Evolutionary conservation across 106 monocot species (phyloP), one percentile per base, ranked within the genome.

Genomic region (Allium cepa): DNA sequence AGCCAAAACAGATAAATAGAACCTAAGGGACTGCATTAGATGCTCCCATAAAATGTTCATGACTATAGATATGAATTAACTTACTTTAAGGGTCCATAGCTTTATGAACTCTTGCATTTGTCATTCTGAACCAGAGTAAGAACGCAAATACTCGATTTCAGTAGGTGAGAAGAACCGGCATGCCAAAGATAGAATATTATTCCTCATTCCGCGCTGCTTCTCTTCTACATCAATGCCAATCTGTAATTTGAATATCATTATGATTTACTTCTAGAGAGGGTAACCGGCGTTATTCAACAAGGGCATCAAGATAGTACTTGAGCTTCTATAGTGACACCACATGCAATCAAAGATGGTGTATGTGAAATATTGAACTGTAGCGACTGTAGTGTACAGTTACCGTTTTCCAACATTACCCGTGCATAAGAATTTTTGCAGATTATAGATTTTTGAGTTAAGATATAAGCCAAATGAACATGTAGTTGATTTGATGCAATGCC

Each of bases 281-380:
- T 55, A 15, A 0, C 11, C 15, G 36, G 36, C 36, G 5, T 36
- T 36, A 36, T 36, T 36, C 36, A 46, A 58, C 57, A 60, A 57
- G 48, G 46, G 64, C 46, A 60, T 11, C 9, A 17, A 64, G 17
- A 53, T 12, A 52, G 17, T 84, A 97, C 97, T 11, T 73, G 80
- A 46, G 68, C 56, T 62, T 79, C 78, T 18, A 75, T 10, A 15
- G 97, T 70, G 47, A 97, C 71, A 50, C 84, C 88, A 77, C 97
- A 92, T 2, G 92, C 87, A 75, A 97, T 86, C 78, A 97, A 75
- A 36, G 97, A 87, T 67, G 92, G 84, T 66, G 92, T 79, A 69
- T 97, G 97, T 58, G 97, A 97, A 82, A 97, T 57, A 81, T 86
- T 97, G 59, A 97, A 97, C 60, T 84, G 82, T 72, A 89, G 73